Conservation (phyloP, 169 alveolate species). For the Toxoplasma gondii region DNA sequence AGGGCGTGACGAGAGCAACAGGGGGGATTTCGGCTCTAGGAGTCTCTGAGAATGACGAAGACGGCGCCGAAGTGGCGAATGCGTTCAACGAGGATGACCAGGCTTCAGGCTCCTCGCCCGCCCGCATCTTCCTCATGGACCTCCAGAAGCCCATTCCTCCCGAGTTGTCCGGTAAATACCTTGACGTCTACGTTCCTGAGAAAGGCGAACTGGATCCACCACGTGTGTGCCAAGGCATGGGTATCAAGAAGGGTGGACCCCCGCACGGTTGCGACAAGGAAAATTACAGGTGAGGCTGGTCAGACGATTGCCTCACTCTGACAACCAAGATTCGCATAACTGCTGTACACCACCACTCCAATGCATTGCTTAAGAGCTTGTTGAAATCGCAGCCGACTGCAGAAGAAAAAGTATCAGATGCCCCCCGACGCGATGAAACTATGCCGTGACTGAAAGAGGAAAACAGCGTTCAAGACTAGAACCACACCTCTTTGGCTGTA, state of each 20-base stretch:
- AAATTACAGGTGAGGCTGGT: neutral
- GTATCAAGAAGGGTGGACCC: slow-evolving; percentile 46
- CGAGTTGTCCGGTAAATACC: neutral
- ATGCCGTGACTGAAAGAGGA: too few species aligned
- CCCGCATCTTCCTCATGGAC: slow-evolving; percentile 31
- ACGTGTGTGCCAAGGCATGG: slow-evolving; percentile 66
- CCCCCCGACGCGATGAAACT: too few species aligned
- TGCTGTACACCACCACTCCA: too few species aligned
- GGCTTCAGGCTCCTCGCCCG: neutral
- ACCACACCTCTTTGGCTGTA: too few species aligned
- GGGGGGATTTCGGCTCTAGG: neutral
- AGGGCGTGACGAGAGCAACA: neutral
- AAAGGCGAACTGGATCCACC: slow-evolving; percentile 33
- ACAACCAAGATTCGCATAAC: neutral
- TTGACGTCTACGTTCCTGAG: slow-evolving; percentile 16
- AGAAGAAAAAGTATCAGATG: too few species aligned
- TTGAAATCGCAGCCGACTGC: too few species aligned
- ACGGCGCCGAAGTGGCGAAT: neutral
- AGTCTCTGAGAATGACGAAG: neutral
- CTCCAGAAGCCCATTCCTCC: slow-evolving; percentile 13
- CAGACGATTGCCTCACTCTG: neutral
- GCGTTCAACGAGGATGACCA: neutral
- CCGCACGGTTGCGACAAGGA: slow-evolving; percentile 38
- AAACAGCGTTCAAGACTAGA: too few species aligned
- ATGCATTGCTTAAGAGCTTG: too few species aligned